Evolutionary conservation across 108 stramenopile species (phyloP), one percentile per base, ranked within the genome.

Genomic region (Heterococcus sp.): DNA sequence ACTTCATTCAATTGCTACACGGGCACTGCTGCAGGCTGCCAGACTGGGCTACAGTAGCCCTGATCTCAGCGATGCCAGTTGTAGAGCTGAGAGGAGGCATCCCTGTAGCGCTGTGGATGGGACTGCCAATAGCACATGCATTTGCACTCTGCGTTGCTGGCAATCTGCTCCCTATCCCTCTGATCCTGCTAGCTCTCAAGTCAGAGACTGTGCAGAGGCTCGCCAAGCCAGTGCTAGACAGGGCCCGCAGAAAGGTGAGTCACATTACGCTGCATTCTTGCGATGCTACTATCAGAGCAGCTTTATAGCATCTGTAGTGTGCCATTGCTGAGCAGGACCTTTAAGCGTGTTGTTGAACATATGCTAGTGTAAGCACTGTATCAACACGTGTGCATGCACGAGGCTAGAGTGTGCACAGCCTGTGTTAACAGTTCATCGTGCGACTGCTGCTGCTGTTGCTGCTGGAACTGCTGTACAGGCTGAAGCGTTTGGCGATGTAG

Each of bases 61-160:
- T 91, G 8, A 96, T 96, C 65, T 94, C 94, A 0, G 96, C 96
- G 36, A 85, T 96, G 88, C 96, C 96, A 2, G 93, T 96, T 58
- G 91, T 96, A 0, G 96, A 96, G 86, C 88, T 96, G 21, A 89
- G 96, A 35, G 96, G 96, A 36, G 85, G 84, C 21, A 79, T 85
- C 5, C 85, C 84, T n/a, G 79, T 87, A 38, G 84, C 81, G 32
- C 38, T 82, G n/a, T 81, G 84, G 79, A 82, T 87, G 84, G 95
- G 94, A 3, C 78, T 94, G 72, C 95, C 95, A 11, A 87, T 93
- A 39, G 37, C 87, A 0, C 87, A 88, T 63, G 92, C 94, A 39
- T 84, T 95, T 29, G 91, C 90, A 37, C 90, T 93, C 69, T 93
- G 93, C 86, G 92, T 95, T 30, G 66, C 93, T 14, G 96, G 96